phyloP scores from a whole-genome alignment of 2,329 filamentous ascomycete species.

The Curvularia sp. region DNA sequence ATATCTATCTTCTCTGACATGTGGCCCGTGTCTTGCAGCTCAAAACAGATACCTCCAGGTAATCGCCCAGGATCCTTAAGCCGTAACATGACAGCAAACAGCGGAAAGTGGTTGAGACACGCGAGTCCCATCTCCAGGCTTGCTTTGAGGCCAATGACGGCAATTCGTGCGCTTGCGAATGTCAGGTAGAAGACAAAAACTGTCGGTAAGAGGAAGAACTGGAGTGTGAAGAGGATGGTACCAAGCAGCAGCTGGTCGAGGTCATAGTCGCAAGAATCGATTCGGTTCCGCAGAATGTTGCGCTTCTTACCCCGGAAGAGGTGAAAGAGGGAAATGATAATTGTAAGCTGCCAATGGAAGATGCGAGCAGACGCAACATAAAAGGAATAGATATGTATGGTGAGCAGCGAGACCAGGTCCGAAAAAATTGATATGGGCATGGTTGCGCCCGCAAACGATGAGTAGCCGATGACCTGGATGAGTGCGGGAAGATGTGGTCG shows the following conservation, averaged over 20 bases:
- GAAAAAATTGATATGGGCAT: conserved; percentile 97
- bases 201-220: conserved; percentile 94
- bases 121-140: conserved; percentile 89
- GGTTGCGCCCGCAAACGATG: conserved; percentile 92
- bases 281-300: conserved; percentile 94
- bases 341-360: conserved; percentile 98
- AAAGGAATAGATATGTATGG: conserved; percentile 96
- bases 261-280: conserved; percentile 98
- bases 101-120: conserved; percentile 94
- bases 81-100: conserved; percentile 95
- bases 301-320: conserved; percentile 98
- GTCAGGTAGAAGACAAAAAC: conserved; percentile 97
- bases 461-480: conserved; percentile 92
- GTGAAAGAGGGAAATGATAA: conserved; percentile 96
- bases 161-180: conserved; percentile 92
- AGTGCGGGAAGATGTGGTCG: conserved; percentile 82
- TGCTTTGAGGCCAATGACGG: conserved; percentile 92
- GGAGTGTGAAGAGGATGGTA: conserved; percentile 92
- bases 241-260: conserved; percentile 94
- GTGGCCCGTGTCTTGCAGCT: conserved; percentile 75
- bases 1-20: conserved; percentile 48
- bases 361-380: conserved; percentile 96
- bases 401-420: conserved; percentile 87
- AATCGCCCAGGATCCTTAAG: conserved; percentile 90
- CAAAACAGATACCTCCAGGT: conserved; percentile 89